Evolutionary conservation across 257 asterid species (phyloP).

Genomic region (Solanum pinnatisectum): DNA sequence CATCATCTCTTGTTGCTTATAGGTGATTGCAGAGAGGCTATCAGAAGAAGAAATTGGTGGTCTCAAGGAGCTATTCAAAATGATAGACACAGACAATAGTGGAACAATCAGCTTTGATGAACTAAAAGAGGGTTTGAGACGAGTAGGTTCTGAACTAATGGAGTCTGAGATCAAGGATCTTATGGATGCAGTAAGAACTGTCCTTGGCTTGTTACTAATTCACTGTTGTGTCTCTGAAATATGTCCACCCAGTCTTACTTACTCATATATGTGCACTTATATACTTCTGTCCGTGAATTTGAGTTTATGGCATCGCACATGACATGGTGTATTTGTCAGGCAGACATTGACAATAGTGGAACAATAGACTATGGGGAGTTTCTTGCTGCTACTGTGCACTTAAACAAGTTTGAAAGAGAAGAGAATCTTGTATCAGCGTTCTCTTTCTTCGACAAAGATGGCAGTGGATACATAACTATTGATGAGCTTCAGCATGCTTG

Average conservation of each 20-base stretch:
- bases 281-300: background rate
- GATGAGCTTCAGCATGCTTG: conserved; percentile 96
- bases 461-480: conserved; percentile 89
- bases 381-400: conserved; percentile 90
- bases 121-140: conserved; percentile 72
- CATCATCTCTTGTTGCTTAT: background rate
- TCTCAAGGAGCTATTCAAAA: conserved; percentile 73
- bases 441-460: conserved; percentile 82
- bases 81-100: conserved; percentile 86
- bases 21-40: conserved; percentile 89
- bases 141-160: conserved; percentile 91
- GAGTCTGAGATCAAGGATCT: conserved; percentile 91
- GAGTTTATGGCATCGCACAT: background rate
- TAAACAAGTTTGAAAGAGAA: conserved; percentile 91
- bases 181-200: conserved; percentile 66
- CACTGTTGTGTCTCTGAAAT: background rate
- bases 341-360: conserved; percentile 87
- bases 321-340: conserved; percentile 32
- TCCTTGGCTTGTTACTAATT: background rate
- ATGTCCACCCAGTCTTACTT: background rate
- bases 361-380: conserved; percentile 94
- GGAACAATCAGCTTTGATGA: conserved; percentile 92
- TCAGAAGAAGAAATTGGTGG: conserved; percentile 98
- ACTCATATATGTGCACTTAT: background rate
- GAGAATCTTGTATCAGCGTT: conserved; percentile 80